Evolutionary conservation across 2,329 filamentous ascomycete species (phyloP).

Genomic region (Botrytis paeoniae): DNA sequence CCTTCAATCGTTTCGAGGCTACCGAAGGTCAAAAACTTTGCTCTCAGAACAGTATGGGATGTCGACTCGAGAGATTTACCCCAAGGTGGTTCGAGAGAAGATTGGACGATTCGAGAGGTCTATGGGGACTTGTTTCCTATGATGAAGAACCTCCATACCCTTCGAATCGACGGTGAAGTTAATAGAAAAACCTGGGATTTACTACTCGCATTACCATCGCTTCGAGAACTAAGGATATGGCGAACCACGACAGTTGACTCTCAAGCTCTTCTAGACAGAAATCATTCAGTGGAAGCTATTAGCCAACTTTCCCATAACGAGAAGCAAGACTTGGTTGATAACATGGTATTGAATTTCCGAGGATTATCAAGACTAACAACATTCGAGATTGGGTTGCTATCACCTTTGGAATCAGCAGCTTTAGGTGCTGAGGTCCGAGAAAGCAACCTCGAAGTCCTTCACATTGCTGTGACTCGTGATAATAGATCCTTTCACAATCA

Average conservation of each 20-base stretch:
- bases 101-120: not conserved
- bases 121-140: constrained; percentile 3
- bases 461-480: constrained; percentile 19
- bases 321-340: constrained; percentile 4
- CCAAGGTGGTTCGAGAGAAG: constrained; percentile 14
- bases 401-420: constrained; percentile 19
- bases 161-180: constrained; percentile 20
- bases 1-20: constrained; percentile 16
- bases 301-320: not conserved
- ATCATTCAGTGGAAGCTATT: not conserved
- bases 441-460: constrained; percentile 18
- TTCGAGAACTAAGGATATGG: constrained; percentile 20
- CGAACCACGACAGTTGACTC: constrained; percentile 17
- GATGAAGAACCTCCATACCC: constrained; percentile 7
- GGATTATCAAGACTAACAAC: constrained; percentile 15
- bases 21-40: constrained; percentile 10
- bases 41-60: constrained; percentile 20
- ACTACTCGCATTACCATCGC: constrained; percentile 9
- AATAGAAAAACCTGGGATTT: constrained; percentile 14
- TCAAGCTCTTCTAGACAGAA: constrained; percentile 12
- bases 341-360: constrained; percentile 15
- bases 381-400: constrained; percentile 20
- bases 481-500: constrained; percentile 15
- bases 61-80: constrained; percentile 16
- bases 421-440: constrained; percentile 13